Conservation (phyloP, 2,329 filamentous ascomycete genomes). For the Dendryphion nanum region DNA sequence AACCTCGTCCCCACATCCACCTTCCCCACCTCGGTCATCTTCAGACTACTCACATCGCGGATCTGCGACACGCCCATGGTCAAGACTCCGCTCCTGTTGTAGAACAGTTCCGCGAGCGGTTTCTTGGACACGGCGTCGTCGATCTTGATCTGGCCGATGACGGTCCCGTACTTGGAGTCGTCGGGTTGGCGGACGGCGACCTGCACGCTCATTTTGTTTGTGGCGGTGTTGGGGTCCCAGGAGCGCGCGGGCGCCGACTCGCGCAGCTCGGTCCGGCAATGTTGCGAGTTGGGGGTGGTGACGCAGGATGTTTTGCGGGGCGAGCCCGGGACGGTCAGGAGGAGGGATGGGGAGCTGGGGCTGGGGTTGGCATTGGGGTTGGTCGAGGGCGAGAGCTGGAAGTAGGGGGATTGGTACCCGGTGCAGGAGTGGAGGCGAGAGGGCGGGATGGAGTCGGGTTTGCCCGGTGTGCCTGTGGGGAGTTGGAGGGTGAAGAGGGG, state of each 20-base stretch:
- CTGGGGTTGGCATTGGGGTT: no score
- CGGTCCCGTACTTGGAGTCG: slow-evolving; percentile 37
- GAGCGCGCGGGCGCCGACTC: slow-evolving; percentile 31
- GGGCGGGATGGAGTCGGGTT: slow-evolving; percentile 30
- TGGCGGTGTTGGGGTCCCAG: slow-evolving; percentile 32
- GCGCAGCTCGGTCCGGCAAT: slow-evolving; percentile 46
- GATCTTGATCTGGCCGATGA: slow-evolving; percentile 43
- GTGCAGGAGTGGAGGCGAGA: slow-evolving; percentile 35
- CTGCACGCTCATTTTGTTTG: slow-evolving; percentile 34
- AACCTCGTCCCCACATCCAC: slow-evolving; percentile 22
- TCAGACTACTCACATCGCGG: slow-evolving; percentile 27
- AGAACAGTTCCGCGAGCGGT: slow-evolving; percentile 44
- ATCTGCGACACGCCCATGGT: slow-evolving; percentile 42
- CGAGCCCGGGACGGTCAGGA: slow-evolving; percentile 15
- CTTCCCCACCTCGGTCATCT: slow-evolving; percentile 30
- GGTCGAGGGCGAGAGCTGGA: slow-evolving; percentile 42
- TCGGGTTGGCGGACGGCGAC: slow-evolving; percentile 31
- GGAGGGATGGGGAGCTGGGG: no score
- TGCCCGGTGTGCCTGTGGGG: slow-evolving; percentile 32
- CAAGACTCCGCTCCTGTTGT: slow-evolving; percentile 33
- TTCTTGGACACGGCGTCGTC: slow-evolving; percentile 38
- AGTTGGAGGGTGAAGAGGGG: slow-evolving; percentile 39
- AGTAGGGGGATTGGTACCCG: slow-evolving; percentile 32
- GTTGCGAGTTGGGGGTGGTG: slow-evolving; percentile 41
- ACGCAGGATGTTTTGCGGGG: slow-evolving; percentile 45